Evolutionary conservation across 75 land plant genomes (phyloP), one percentile per base, ranked within the genome.

Genomic region (Chamaecyparis obtusa): DNA sequence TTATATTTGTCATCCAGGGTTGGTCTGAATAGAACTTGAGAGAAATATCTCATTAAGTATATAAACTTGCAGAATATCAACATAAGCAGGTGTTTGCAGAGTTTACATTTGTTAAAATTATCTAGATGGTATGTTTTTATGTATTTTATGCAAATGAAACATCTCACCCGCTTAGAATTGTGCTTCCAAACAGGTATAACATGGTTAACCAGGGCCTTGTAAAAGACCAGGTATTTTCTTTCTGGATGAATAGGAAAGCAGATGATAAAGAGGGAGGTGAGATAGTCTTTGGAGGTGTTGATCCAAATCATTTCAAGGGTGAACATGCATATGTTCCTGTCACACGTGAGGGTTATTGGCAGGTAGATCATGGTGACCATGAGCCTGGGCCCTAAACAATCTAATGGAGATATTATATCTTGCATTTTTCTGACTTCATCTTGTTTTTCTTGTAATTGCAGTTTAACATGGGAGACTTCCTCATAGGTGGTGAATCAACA

Each of bases 271-370:
- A 90, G 85, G 99, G 99, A 11, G 99, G 99, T 88, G 99, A 98
- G 86, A 86, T 98, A 78, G 94, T 98, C 7, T 96, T 98, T 86
- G 99, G 99, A 86, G 99, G 99, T 14, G 89, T 92, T 83, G 99
- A 98, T 89, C 95, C 98, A n/a, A 90, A 92, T 67, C 99, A 98
- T 76, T 95, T 87, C 89, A 94, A 91, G 90, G 99, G 98, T 36
- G 83, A 96, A 84, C 98, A 98, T 74, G 92, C 94, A 2, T 98
- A 95, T 89, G 96, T 96, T 37, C 93, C 96, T 84, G 96, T 98
- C 67, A 94, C 98, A 4, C 88, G 93, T 84, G 92, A 98, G 87
- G 99, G 97, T 14, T 98, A 96, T 86, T 98, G 99, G 99, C 96
- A 98, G 98, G 99, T 98, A 49, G n/a, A 87, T 27, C 41, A n/a